Base-by-base conservation (phyloP, 129 eudicot species). In the Flaveria bidentis region DNA sequence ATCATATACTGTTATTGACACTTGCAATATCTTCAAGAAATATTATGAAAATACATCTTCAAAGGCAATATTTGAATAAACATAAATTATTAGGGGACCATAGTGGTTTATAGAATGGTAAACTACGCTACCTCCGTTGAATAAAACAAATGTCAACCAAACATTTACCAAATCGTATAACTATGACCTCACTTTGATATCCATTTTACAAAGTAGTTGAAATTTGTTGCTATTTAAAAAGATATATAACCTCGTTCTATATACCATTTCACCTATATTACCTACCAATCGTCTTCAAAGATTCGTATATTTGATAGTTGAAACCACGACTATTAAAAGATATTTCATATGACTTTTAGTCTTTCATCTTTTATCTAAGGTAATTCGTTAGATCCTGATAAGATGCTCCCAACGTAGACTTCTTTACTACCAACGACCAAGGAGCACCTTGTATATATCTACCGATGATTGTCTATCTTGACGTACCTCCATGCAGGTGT, bases 41-140 rank as follows among this genome's bases (percentile, higher is more conserved):
- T 39, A 13, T 8, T 22, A 55, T 22, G 16, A 73, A 42, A 42
- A 73, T 57, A 23, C 23, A 14, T 18, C 20, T 57, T 73, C 30
- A 33, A 10, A 44, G 46, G 18, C 17, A 23, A 26, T 14, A n/a
- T 44, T 60, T 60, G 67, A 53, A 77, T 56, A 50, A 52, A 26
- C 20, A 77, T 53, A 39, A 23, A 79, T 79, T 50, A 64, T 56
- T 69, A 69, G 51, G 41, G 62, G 45, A 56, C 45, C 45, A 74
- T 67, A 74, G 84, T 80, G 64, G 84, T 80, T 80, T 80, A 80
- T 80, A 56, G 80, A 67, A 61, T 56, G 84, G 84, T 80, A 80
- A 56, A 56, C 64, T 75, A 80, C 71, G 84, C 78, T 55, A 80
- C 80, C 84, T 80, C 76, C 75, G 45, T 80, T 66, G 13, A 80